Conservation (phyloP, 495 filamentous ascomycete species). For the Podospora sp. region DNA sequence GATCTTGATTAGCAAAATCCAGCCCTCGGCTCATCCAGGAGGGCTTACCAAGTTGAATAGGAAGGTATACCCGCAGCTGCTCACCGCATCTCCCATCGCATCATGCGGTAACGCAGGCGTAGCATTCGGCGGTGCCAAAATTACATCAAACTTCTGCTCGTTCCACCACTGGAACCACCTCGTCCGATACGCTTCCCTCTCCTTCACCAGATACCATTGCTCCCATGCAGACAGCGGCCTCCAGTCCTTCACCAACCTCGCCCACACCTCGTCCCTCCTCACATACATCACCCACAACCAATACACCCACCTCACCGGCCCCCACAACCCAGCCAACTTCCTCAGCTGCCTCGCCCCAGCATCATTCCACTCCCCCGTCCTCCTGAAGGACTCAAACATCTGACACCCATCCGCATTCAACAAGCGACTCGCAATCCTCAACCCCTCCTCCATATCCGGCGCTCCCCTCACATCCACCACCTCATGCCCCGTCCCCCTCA, state of each 20-base stretch:
- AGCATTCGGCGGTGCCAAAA: conserved; percentile 84
- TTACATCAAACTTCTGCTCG: conserved; percentile 69
- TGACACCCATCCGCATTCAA: conserved; percentile 85
- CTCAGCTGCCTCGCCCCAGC: conserved; percentile 73
- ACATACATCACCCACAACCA: conserved; percentile 88
- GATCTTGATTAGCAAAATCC: background rate
- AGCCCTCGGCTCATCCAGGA: background rate
- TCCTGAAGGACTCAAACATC: conserved; percentile 77
- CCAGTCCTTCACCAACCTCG: conserved; percentile 72
- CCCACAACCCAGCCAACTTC: conserved; percentile 70
- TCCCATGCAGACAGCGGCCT: conserved; percentile 68
- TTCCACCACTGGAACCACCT: conserved; percentile 86
- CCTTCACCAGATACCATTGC: conserved; percentile 77
- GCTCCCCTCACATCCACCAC: conserved; percentile 67
- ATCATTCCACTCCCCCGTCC: conserved; percentile 79
- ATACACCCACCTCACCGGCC: conserved; percentile 80
- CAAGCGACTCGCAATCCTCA: conserved; percentile 79
- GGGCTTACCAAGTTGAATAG: conserved; percentile 79
- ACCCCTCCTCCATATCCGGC: conserved; percentile 69
- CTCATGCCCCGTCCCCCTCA: conserved; percentile 72
- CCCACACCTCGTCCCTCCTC: conserved; percentile 73
- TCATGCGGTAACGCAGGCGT: conserved; percentile 87
- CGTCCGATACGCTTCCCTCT: conserved; percentile 75
- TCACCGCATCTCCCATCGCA: conserved; percentile 84
- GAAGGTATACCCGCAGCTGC: conserved; percentile 93